Percentiles rank a stretch among this genome's conserved stretches.
phyloP scores from a whole-genome alignment of 2,329 filamentous ascomycete genomes.

The Calonectria pauciramosa region DNA sequence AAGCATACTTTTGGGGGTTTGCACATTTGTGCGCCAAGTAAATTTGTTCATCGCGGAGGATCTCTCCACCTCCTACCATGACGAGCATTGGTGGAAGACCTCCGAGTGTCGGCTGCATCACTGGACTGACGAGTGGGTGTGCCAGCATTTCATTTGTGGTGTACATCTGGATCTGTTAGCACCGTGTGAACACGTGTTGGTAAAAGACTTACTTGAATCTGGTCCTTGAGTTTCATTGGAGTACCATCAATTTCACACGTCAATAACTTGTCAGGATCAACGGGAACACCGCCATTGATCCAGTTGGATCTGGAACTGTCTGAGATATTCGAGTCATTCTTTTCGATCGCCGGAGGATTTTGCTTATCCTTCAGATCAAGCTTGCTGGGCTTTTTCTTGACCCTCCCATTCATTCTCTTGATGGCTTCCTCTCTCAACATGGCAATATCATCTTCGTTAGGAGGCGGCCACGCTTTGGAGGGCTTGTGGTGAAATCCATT shows the following conservation, averaged over 20 bases:
- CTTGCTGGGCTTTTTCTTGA: conserved; percentile 38
- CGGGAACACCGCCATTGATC: conserved; percentile 46
- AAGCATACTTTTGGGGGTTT: conserved; percentile 82
- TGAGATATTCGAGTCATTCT: conserved; percentile 35
- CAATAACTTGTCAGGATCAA: conserved; percentile 57
- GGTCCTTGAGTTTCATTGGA: conserved; percentile 83
- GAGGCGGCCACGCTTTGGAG: conserved; percentile 91
- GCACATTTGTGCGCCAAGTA: conserved; percentile 96
- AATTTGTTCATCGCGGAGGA: conserved; percentile 93
- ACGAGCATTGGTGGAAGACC: conserved; percentile 91
- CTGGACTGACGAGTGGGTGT: conserved; percentile 91
- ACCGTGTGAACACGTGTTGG: not conserved
- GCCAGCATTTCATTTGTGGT: conserved; percentile 87
- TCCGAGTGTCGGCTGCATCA: conserved; percentile 89
- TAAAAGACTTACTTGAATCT: conserved; percentile 81
- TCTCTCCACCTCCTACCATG: conserved; percentile 88
- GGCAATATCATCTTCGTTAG: conserved; percentile 80
- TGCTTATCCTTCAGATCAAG: conserved; percentile 50
- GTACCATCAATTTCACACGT: conserved; percentile 80
- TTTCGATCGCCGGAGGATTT: conserved; percentile 49
- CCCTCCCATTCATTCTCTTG: conserved; percentile 51
- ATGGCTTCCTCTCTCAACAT: conserved; percentile 65
- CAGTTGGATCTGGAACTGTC: conserved; percentile 38
- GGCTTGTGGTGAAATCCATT: conserved; percentile 93
- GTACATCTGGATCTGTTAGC: conserved; percentile 68